Percentiles rank a stretch among this genome's conserved stretches.
Evolutionary conservation across 2,329 filamentous ascomycete genomes (phyloP).

Genomic region (Claviceps humidiphila): DNA sequence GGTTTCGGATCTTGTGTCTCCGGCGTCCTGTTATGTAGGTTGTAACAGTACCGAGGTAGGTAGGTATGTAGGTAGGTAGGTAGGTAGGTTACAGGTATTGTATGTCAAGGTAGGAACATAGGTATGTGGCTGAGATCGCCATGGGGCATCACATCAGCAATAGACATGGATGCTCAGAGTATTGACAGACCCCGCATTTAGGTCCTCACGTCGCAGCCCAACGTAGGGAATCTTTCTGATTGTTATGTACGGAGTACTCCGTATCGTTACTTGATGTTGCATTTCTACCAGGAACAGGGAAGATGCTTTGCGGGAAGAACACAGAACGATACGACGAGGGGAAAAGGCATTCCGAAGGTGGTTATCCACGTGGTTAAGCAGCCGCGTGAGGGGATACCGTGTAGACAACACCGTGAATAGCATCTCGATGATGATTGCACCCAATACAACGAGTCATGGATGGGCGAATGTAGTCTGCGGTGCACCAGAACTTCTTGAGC

Average conservation of each 20-base stretch:
- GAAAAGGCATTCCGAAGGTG: neutral
- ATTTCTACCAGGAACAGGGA: neutral
- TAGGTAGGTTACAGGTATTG: neutral
- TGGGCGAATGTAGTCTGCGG: no score
- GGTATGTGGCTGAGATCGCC: neutral
- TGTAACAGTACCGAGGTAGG: no score
- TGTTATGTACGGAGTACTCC: neutral
- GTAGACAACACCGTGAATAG: no score
- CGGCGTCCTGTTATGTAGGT: neutral
- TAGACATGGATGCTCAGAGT: neutral
- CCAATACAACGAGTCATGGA: no score
- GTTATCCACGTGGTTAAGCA: no score
- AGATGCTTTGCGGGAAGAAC: neutral
- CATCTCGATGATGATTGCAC: no score
- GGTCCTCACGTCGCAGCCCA: constrained; percentile 1
- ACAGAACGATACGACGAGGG: neutral
- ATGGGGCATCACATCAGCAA: neutral
- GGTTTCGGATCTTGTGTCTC: neutral
- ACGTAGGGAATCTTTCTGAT: neutral
- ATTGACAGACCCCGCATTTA: neutral
- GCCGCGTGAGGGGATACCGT: no score
- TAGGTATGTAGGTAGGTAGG: neutral
- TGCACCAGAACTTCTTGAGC: no score
- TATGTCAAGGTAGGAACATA: no score
- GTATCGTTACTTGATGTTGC: neutral